These are phyloP conservation scores for Jackrogersella multiformis DNA, from an alignment of 495 filamentous ascomycete genomes.

Conservation along the genomic window DNA sequence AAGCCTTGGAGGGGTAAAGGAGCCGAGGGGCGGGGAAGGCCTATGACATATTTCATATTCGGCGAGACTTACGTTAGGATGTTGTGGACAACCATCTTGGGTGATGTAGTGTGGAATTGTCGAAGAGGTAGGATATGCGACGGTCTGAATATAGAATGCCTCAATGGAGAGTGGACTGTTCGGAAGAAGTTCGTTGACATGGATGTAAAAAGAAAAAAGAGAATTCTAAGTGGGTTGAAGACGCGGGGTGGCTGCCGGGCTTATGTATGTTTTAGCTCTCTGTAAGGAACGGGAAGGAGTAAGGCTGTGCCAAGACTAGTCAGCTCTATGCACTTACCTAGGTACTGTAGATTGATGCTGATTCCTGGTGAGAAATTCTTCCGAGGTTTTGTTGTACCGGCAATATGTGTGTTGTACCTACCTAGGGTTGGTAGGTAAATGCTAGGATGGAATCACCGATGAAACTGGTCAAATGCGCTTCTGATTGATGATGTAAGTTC, in stretches of 20 bases:
- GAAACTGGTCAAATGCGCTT: background rate
- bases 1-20: background rate
- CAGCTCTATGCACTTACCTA: background rate
- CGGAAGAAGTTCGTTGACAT: conserved; percentile 44
- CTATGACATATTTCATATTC: background rate
- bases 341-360: background rate
- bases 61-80: conserved; percentile 49
- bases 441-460: background rate
- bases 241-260: conserved; percentile 36
- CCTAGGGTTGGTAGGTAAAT: too few relatives aligned
- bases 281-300: conserved; percentile 8
- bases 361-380: conserved; percentile 19
- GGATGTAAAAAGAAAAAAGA: conserved; percentile 32
- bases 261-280: conserved; percentile 31
- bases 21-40: conserved; percentile 11
- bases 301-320: conserved; percentile 29
- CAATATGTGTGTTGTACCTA: too few relatives aligned
- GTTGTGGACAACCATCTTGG: conserved; percentile 59
- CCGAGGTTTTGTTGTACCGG: too few relatives aligned
- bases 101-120: conserved; percentile 52
- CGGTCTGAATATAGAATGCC: conserved; percentile 39
- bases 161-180: conserved; percentile 31
- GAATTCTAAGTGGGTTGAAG: conserved; percentile 5
- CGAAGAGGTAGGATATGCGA: conserved; percentile 39
- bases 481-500: conserved; percentile 29